These are phyloP conservation scores for Torulaspora indica DNA, from an alignment of 805 yeast genomes.

Conservation along the genomic window DNA sequence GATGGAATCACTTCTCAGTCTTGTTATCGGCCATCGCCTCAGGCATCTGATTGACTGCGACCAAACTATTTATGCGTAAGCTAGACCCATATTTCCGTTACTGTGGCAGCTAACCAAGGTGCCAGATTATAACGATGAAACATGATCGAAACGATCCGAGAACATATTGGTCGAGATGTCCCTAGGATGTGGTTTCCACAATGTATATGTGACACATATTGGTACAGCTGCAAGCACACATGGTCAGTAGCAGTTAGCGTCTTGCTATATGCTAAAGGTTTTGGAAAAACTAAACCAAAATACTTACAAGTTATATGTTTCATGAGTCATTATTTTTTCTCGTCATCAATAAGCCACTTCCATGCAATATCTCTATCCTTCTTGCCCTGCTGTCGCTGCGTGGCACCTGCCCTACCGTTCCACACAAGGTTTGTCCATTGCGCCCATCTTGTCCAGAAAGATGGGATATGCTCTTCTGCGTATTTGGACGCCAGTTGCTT, in stretches of 20 bases:
- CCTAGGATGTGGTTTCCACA: too few relatives aligned
- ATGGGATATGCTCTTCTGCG: conserved; percentile 21
- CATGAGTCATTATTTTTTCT: conserved; percentile 30
- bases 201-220: too few relatives aligned
- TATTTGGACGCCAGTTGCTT: conserved; percentile 17
- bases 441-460: conserved; percentile 23
- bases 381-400: conserved; percentile 16
- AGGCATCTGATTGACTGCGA: neutral
- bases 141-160: neutral
- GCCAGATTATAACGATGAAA: neutral
- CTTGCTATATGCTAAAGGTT: neutral
- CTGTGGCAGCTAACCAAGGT: neutral
- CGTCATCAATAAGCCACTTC: conserved; percentile 52
- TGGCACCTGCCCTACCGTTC: conserved; percentile 19
- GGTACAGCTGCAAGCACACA: too few relatives aligned
- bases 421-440: conserved; percentile 17
- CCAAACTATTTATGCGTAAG: neutral
- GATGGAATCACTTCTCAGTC: neutral
- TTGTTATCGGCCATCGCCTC: neutral
- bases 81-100: neutral
- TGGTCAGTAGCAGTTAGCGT: neutral
- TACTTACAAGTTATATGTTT: neutral
- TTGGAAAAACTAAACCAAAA: neutral
- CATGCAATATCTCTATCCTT: conserved; percentile 46
- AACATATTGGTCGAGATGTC: too few relatives aligned